A percentile compares a stretch with the other conserved stretches of the same genome.
Conservation (phyloP, 345 rosid species). For the Salix brachista region DNA sequence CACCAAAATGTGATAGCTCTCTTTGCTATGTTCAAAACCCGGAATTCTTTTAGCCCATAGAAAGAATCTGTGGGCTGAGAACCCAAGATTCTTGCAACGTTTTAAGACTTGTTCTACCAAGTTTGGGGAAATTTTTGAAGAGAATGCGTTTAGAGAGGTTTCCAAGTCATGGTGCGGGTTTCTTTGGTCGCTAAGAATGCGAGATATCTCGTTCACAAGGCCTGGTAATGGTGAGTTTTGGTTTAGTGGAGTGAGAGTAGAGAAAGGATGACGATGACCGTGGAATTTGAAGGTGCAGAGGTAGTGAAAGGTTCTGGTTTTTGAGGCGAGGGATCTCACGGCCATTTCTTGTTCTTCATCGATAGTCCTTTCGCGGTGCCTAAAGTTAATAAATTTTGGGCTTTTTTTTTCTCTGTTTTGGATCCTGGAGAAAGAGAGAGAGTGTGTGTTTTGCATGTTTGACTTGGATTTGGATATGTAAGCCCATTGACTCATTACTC, state of each 20-base stretch:
- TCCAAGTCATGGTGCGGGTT: conserved; percentile 74
- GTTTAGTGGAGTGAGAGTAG: background rate
- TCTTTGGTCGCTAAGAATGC: conserved; percentile 69
- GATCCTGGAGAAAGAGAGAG: too few species aligned
- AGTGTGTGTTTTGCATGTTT: too few species aligned
- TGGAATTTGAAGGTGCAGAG: background rate
- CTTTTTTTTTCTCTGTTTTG: too few species aligned
- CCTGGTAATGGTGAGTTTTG: conserved; percentile 27
- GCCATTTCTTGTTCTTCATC: background rate
- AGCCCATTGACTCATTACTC: too few species aligned
- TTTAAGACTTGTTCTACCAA: conserved; percentile 75
- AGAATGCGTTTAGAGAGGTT: conserved; percentile 41
- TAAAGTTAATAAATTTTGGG: too few species aligned
- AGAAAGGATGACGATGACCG: background rate
- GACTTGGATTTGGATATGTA: too few species aligned
- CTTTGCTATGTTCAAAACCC: conserved; percentile 51
- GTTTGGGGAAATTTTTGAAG: conserved; percentile 47
- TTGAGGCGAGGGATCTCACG: background rate
- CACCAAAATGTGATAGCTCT: conserved; percentile 62
- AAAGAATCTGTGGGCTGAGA: conserved; percentile 81
- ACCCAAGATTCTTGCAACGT: conserved; percentile 74
- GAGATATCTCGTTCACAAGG: conserved; percentile 66
- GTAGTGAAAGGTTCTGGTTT: background rate
- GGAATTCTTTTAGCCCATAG: conserved; percentile 73
- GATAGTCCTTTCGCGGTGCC: too few species aligned